Conservation (phyloP, 1,139 yeast species). For the Hemisphaericaspora subhashii region DNA sequence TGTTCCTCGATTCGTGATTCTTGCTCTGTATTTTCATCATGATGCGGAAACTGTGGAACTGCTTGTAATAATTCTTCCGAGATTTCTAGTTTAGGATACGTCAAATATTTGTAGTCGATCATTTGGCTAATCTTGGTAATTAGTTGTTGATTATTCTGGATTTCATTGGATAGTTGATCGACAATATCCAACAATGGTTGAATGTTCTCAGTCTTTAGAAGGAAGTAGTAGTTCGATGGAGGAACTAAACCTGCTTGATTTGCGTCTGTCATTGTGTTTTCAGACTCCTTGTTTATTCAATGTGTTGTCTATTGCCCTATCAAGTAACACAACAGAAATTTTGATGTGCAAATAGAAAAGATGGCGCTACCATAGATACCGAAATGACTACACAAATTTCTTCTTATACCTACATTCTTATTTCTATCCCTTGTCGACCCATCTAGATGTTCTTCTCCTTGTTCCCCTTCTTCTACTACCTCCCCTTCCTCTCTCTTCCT, state of each 20-base stretch:
- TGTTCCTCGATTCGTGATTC: background rate
- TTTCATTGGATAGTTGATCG: conserved; percentile 21
- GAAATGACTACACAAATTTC: too few relatives aligned
- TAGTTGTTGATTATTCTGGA: conserved; percentile 26
- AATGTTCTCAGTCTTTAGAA: conserved; percentile 40
- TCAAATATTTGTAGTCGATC: conserved; percentile 24
- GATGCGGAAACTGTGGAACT: background rate
- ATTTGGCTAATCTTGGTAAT: conserved; percentile 23
- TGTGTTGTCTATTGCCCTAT: too few relatives aligned
- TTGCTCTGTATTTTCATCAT: background rate
- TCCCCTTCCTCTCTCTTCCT: too few relatives aligned
- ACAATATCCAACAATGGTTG: conserved; percentile 30
- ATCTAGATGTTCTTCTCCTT: too few relatives aligned
- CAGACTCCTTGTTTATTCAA: too few relatives aligned
- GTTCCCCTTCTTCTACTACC: too few relatives aligned
- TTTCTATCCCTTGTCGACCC: too few relatives aligned
- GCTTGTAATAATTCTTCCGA: conserved; percentile 5
- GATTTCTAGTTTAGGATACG: conserved; percentile 20
- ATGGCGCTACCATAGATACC: too few relatives aligned
- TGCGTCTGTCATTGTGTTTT: conserved; percentile 1
- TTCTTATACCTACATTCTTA: too few relatives aligned
- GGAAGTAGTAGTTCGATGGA: conserved; percentile 18
- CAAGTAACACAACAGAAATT: too few relatives aligned
- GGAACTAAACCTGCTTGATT: conserved; percentile 1
- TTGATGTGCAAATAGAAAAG: too few relatives aligned